Evolutionary conservation across 2,329 filamentous ascomycete species (phyloP).

Genomic region (Scopulariopsis brevicaulis): DNA sequence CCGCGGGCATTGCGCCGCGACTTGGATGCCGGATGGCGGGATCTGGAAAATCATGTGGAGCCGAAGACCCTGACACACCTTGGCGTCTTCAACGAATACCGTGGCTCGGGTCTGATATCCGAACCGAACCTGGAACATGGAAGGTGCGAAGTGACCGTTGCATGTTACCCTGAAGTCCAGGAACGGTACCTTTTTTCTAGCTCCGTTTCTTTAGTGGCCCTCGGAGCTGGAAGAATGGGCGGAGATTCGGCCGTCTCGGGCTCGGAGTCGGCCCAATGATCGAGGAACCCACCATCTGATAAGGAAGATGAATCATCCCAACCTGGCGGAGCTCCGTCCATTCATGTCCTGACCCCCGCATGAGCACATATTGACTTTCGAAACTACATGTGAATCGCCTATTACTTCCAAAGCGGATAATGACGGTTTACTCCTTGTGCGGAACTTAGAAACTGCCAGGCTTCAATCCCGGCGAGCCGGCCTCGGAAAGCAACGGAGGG

Average conservation of each 20-base stretch:
- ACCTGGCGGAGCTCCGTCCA: not conserved
- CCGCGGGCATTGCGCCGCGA: not conserved
- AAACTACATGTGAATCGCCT: not conserved
- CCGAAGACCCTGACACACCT: not conserved
- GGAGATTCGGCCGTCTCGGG: not conserved
- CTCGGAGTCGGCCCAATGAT: not conserved
- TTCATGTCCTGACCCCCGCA: not conserved
- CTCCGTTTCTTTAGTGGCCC: not conserved
- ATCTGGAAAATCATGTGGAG: not conserved
- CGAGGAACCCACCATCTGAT: not conserved
- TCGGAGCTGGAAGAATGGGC: not conserved
- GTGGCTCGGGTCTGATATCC: not conserved
- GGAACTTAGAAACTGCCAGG: not conserved
- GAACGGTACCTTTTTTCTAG: not conserved
- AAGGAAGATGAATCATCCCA: not conserved
- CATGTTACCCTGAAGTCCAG: not conserved
- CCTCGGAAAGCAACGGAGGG: not conserved
- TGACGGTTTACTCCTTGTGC: not conserved
- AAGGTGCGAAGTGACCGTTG: not conserved
- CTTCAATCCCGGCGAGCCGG: not conserved
- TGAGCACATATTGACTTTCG: too few species aligned
- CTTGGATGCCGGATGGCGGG: not conserved
- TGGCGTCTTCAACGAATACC: not conserved
- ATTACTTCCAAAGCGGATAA: not conserved
- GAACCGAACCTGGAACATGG: not conserved